A percentile compares a stretch with the other conserved stretches of the same genome.
Evolutionary conservation across 2,329 filamentous ascomycete species (phyloP).

Genomic region (Remersonia thermophila): DNA sequence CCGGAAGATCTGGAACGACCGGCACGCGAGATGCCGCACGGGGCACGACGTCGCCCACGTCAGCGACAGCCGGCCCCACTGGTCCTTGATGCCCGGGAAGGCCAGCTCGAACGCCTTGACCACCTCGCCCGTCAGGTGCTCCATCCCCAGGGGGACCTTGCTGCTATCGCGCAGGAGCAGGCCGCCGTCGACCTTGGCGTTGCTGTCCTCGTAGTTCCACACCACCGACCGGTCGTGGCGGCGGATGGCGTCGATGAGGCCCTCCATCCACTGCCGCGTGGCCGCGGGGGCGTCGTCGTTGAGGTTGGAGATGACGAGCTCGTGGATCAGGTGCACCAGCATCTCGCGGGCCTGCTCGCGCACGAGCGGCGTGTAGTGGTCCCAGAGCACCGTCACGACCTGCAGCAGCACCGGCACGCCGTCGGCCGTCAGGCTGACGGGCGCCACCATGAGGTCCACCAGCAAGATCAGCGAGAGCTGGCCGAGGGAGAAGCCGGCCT

Average conservation of each 20-base stretch:
- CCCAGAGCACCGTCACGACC: slow-evolving; percentile 88
- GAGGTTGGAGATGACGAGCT: slow-evolving; percentile 71
- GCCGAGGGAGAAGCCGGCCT: slow-evolving; percentile 80
- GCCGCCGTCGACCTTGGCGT: slow-evolving; percentile 56
- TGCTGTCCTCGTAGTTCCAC: slow-evolving; percentile 91
- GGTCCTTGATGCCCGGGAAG: slow-evolving; percentile 76
- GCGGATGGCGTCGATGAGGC: slow-evolving; percentile 76
- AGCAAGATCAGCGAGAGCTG: slow-evolving; percentile 87
- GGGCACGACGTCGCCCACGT: slow-evolving; percentile 96
- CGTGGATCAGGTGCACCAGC: slow-evolving; percentile 94
- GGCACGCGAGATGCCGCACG: slow-evolving; percentile 85
- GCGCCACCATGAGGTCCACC: slow-evolving; percentile 91
- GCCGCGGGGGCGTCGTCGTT: slow-evolving; percentile 52
- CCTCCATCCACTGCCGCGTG: slow-evolving; percentile 66
- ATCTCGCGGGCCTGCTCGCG: slow-evolving; percentile 96
- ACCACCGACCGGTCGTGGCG: slow-evolving; percentile 73
- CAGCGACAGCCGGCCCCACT: slow-evolving; percentile 81
- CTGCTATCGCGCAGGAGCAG: slow-evolving; percentile 38
- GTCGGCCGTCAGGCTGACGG: slow-evolving; percentile 65
- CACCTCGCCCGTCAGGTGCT: slow-evolving; percentile 67
- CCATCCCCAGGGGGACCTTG: slow-evolving; percentile 81
- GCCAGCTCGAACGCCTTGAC: slow-evolving; percentile 74
- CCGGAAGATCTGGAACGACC: slow-evolving; percentile 93
- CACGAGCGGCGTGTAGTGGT: slow-evolving; percentile 88
- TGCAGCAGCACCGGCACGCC: slow-evolving; percentile 79